Percentiles rank a stretch among this genome's conserved stretches.
phyloP scores from a whole-genome alignment of 768 basidiomycete species.

The Porpolomopsis calyptriformis region DNA sequence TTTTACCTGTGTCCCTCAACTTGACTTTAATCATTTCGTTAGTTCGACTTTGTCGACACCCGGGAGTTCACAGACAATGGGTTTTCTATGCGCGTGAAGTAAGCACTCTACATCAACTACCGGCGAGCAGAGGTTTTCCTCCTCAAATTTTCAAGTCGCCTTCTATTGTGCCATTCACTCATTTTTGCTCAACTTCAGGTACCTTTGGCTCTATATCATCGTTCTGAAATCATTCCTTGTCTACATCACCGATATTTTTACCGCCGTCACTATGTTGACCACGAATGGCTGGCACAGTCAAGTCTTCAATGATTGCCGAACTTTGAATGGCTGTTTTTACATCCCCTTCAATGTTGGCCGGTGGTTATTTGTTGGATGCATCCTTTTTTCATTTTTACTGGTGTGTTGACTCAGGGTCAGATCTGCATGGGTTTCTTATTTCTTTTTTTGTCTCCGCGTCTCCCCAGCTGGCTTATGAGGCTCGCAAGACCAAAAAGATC shows the following conservation, averaged over 20 bases:
- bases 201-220: slow-evolving; percentile 86
- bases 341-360: slow-evolving; percentile 84
- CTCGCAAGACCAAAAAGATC: slow-evolving; percentile 85
- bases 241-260: slow-evolving; percentile 96
- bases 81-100: slow-evolving; percentile 83
- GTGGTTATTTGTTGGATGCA: slow-evolving; percentile 97
- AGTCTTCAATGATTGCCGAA: slow-evolving; percentile 69
- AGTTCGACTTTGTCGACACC: slow-evolving; percentile 98
- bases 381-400: slow-evolving; percentile 94
- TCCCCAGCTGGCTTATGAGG: slow-evolving; percentile 77
- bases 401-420: slow-evolving; percentile 33
- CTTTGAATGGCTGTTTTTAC: slow-evolving; percentile 61
- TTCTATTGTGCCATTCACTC: no score
- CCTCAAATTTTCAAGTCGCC: no score
- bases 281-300: slow-evolving; percentile 85
- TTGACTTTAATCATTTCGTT: neutral
- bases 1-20: neutral
- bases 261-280: slow-evolving; percentile 91
- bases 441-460: neutral
- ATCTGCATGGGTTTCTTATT: neutral
- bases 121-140: no score
- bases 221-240: slow-evolving; percentile 94
- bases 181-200: slow-evolving; percentile 56
- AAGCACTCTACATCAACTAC: slow-evolving; percentile 19
- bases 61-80: slow-evolving; percentile 86